Conservation (phyloP, 73 alveolate species). For the Paramecium sonneborni region DNA sequence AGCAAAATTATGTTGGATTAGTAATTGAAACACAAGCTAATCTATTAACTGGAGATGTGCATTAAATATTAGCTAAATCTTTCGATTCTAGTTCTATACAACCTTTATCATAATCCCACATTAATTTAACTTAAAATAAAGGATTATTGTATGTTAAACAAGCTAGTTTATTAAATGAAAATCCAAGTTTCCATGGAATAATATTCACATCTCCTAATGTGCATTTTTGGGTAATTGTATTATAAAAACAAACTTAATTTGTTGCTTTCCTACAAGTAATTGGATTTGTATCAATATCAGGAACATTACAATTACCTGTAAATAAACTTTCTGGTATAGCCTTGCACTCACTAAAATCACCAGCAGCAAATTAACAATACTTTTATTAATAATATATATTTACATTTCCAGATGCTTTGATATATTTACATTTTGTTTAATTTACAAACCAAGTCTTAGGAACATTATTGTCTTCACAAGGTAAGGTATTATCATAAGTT, state of each 20-base stretch:
- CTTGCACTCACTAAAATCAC: neutral
- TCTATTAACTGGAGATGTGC: neutral
- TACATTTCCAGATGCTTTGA: neutral
- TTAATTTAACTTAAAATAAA: neutral
- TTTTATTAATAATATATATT: neutral
- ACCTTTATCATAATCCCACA: neutral
- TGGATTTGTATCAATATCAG: neutral
- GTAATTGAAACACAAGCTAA: conserved; percentile 14
- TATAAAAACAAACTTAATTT: neutral
- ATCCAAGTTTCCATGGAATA: neutral
- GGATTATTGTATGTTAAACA: neutral
- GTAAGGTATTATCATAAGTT: neutral
- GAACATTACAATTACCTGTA: neutral
- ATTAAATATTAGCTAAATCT: conserved; percentile 12
- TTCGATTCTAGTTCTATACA: neutral
- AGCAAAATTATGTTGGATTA: conserved; percentile 11
- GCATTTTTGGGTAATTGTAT: neutral
- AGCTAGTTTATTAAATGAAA: neutral
- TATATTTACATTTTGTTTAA: neutral
- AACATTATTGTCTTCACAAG: neutral
- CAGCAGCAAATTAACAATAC: neutral
- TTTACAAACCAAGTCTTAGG: neutral
- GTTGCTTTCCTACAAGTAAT: neutral
- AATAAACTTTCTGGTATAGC: neutral
- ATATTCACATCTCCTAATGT: neutral